Evolutionary conservation across 192 early-diverging fungal genomes (phyloP).

Genomic region (Neocallimastix lanati): DNA sequence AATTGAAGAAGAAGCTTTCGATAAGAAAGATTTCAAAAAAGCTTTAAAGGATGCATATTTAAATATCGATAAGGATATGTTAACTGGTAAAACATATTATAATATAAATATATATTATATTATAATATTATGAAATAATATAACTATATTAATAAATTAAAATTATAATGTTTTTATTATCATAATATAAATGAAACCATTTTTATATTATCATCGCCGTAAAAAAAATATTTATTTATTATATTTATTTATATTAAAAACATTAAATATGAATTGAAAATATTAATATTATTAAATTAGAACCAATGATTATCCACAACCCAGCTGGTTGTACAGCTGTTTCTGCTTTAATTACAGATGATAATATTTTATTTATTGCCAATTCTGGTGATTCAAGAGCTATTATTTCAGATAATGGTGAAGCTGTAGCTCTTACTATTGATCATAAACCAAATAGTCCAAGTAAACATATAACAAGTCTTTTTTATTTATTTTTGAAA

Average conservation of each 20-base stretch:
- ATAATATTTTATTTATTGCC: constrained; percentile 59
- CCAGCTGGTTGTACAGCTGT: constrained; percentile 97
- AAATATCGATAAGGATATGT: constrained; percentile 55
- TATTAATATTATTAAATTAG: constrained; percentile 27
- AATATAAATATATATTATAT: no score
- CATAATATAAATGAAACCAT: no score
- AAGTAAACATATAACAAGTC: no score
- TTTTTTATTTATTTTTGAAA: no score
- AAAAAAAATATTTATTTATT: no score
- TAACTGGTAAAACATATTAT: constrained; percentile 49
- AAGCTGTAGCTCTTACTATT: constrained; percentile 54
- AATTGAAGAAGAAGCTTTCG: constrained; percentile 36
- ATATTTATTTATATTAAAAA: no score
- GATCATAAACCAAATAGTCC: constrained; percentile 93
- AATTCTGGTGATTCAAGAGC: constrained; percentile 96
- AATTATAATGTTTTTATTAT: no score
- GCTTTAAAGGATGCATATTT: constrained; percentile 78
- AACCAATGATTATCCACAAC: constrained; percentile 55
- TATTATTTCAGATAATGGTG: constrained; percentile 64
- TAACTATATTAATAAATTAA: no score
- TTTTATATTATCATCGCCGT: no score
- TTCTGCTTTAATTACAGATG: constrained; percentile 50
- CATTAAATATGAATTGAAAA: no score
- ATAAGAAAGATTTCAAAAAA: constrained; percentile 37
- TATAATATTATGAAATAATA: no score